Conservation (phyloP, 495 filamentous ascomycete genomes). For the Daldinia childiae region DNA sequence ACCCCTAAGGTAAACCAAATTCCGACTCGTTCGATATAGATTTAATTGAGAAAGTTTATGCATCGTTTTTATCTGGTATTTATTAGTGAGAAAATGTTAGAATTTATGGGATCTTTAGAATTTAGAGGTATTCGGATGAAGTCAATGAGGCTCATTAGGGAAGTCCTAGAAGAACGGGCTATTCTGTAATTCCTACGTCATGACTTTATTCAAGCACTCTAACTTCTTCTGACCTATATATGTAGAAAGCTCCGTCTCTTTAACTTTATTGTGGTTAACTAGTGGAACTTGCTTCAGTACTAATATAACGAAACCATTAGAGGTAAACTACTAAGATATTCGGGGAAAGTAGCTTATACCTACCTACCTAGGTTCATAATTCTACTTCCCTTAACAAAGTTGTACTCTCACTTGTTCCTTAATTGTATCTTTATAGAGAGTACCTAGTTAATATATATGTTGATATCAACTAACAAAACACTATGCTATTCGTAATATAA, state of each 20-base stretch:
- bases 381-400: too few species aligned
- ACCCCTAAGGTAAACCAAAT: neutral
- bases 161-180: neutral
- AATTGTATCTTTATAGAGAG: too few species aligned
- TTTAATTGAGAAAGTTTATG: neutral
- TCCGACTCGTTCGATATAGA: neutral
- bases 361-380: too few species aligned
- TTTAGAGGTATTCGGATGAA: neutral
- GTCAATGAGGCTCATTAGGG: constrained; percentile 13
- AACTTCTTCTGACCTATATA: neutral
- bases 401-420: too few species aligned
- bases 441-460: too few species aligned
- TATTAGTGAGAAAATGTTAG: neutral
- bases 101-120: neutral
- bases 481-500: neutral
- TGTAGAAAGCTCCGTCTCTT: too few species aligned
- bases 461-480: too few species aligned
- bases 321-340: too few species aligned
- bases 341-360: too few species aligned
- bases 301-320: too few species aligned
- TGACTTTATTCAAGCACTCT: constrained; percentile 6
- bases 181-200: constrained; percentile 16
- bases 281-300: too few species aligned
- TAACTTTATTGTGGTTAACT: too few species aligned
- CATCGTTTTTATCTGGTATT: neutral